phyloP scores from a whole-genome alignment of 805 yeast genomes.

The Zygosaccharomyces gambellarensis region DNA sequence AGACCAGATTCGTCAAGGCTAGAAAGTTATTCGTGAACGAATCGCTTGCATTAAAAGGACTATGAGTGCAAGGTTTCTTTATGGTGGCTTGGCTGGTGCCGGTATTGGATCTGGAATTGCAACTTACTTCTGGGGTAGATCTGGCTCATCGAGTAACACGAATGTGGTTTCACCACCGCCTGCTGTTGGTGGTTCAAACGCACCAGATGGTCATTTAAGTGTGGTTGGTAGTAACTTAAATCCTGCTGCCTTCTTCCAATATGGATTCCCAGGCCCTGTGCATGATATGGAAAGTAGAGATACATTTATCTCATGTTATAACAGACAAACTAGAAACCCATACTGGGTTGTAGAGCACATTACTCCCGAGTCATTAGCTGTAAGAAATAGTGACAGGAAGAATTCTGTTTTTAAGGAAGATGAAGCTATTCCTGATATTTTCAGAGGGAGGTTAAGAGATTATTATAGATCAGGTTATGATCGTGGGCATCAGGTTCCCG shows the following conservation, averaged over 20 bases:
- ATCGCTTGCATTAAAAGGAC: background rate
- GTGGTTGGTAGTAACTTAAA: conserved; percentile 42
- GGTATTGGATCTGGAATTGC: conserved; percentile 34
- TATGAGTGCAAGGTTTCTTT: background rate
- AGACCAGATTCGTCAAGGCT: too few relatives aligned
- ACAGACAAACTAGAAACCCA: conserved; percentile 81
- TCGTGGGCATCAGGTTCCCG: conserved; percentile 96
- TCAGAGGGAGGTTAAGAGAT: conserved; percentile 74
- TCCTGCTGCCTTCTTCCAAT: conserved; percentile 80
- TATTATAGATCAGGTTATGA: conserved; percentile 95
- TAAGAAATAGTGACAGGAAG: conserved; percentile 64
- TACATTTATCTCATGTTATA: conserved; percentile 83
- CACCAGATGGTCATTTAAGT: conserved; percentile 14
- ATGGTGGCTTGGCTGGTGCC: conserved; percentile 28
- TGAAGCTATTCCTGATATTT: conserved; percentile 67
- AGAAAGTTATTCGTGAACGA: too few relatives aligned
- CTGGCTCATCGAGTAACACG: conserved; percentile 12
- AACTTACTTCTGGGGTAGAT: conserved; percentile 34
- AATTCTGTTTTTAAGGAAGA: conserved; percentile 85
- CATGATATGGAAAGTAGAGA: conserved; percentile 71
- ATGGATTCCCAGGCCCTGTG: conserved; percentile 93
- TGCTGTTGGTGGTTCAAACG: conserved; percentile 7
- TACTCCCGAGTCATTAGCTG: conserved; percentile 61
- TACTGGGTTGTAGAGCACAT: conserved; percentile 84
- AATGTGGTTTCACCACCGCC: conserved; percentile 9